Evolutionary conservation across 768 basidiomycete genomes (phyloP), one percentile per base, ranked within the genome.

Genomic region (Xerocomellus chrysenteron): DNA sequence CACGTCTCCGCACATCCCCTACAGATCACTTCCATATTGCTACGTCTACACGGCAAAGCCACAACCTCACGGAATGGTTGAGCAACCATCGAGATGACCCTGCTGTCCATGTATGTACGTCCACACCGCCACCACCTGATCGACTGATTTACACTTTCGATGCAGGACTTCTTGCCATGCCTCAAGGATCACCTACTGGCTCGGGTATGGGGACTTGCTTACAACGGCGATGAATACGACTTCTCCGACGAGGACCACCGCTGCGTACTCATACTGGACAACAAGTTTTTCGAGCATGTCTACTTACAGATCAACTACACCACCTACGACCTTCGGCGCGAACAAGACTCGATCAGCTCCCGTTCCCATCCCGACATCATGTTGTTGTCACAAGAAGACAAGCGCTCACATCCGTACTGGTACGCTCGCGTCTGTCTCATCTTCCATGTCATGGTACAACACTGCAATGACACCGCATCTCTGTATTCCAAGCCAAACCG

Each of bases 191-290:
- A 57, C 3, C 0, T 56, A 14, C 16, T 59, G 0, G 54, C 26
- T 10, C 14, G n/a, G 0, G 0, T 48, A 2, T 12, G 21, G 0
- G 50, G 41, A 0, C 13, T 51, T 0, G 13, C 13, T 17, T 56
- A 59, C 17, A 50, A 58, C 11, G 67, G 71, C 0, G 73, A 74
- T n/a, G n/a, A n/a, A n/a, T n/a, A n/a, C n/a, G n/a, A n/a, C n/a
- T n/a, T n/a, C n/a, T n/a, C n/a, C n/a, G 44, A 63, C 1, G 46
- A 54, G 2, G 66, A 79, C 11, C 65, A 54, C 5, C 6, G 14
- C 26, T 49, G 35, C 3, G 24, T 80, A 0, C 14, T 58, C 0
- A 48, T 71, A 8, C 9, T 41, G 1, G 42, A 64, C 45, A 60
- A 73, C 50, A 53, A 55, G 6, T 44, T 73, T 5, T 72, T 55